Evolutionary conservation across 805 yeast species (phyloP).

Genomic region (Wickerhamiella brachini): DNA sequence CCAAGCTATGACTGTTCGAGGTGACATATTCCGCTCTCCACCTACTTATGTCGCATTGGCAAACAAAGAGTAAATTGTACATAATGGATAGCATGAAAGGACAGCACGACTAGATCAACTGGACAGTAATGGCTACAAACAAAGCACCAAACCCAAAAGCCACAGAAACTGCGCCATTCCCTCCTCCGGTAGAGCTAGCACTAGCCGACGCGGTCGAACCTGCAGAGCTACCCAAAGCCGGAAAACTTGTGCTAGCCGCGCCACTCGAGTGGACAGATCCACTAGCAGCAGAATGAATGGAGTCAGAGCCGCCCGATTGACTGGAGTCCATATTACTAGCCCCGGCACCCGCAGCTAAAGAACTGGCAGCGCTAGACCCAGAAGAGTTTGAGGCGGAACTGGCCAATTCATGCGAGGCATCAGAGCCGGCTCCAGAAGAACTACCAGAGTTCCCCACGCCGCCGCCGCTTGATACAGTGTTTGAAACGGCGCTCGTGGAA

Average conservation of each 20-base stretch:
- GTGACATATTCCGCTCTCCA: conserved; percentile 25
- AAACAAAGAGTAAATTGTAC: neutral
- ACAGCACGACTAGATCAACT: neutral
- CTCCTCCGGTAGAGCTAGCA: neutral
- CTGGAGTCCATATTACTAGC: no score
- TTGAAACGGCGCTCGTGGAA: no score
- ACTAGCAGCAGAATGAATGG: no score
- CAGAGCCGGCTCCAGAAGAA: neutral
- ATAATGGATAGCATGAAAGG: neutral
- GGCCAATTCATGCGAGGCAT: no score
- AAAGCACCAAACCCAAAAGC: neutral
- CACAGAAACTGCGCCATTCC: neutral
- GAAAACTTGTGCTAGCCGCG: neutral
- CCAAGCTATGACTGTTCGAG: conserved; percentile 25
- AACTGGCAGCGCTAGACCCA: neutral
- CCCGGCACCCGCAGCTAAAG: neutral
- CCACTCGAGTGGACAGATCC: neutral
- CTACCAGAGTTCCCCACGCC: no score
- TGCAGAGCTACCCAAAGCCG: neutral
- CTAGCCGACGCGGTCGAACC: neutral
- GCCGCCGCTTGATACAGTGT: no score
- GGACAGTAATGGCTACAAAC: neutral
- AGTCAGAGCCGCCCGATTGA: no score
- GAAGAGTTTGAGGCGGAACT: no score
- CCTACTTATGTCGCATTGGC: conserved; percentile 18